Evolutionary conservation across 2,329 filamentous ascomycete species (phyloP).

Genomic region (Neofusicoccum ribis): DNA sequence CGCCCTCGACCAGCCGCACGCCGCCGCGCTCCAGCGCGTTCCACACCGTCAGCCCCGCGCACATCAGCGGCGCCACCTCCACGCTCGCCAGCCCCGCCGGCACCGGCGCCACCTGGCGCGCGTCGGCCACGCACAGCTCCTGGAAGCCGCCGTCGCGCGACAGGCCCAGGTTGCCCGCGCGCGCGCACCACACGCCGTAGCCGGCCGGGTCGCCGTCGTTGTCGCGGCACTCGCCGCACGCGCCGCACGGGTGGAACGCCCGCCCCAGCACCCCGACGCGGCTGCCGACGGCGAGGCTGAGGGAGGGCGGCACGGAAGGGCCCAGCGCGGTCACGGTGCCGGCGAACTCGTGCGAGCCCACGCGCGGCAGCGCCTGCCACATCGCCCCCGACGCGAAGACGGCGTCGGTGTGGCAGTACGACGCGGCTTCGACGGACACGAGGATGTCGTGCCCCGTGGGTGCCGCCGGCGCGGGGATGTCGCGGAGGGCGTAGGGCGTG

Average conservation of each 20-base stretch:
- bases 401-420: not conserved
- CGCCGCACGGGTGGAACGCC: not conserved
- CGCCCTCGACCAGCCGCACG: constrained; percentile 41
- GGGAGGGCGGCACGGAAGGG: not conserved
- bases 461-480: not conserved
- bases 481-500: not conserved
- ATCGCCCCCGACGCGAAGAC: not conserved
- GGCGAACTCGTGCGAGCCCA: not conserved
- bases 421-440: not conserved
- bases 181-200: not conserved
- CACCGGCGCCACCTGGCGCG: not conserved
- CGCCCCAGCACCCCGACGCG: not conserved
- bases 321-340: not conserved
- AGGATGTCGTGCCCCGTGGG: not conserved
- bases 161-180: not conserved
- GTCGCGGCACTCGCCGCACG: not conserved
- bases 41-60: constrained; percentile 44
- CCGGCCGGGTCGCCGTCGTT: not conserved
- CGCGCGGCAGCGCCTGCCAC: not conserved
- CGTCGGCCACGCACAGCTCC: not conserved
- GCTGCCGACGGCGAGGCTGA: not conserved
- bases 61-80: constrained; percentile 43
- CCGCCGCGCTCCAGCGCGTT: constrained; percentile 41
- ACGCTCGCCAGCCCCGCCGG: constrained; percentile 27
- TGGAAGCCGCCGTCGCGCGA: not conserved